Evolutionary conservation across 2,329 filamentous ascomycete species (phyloP).

Genomic region (Lomentospora prolificans): DNA sequence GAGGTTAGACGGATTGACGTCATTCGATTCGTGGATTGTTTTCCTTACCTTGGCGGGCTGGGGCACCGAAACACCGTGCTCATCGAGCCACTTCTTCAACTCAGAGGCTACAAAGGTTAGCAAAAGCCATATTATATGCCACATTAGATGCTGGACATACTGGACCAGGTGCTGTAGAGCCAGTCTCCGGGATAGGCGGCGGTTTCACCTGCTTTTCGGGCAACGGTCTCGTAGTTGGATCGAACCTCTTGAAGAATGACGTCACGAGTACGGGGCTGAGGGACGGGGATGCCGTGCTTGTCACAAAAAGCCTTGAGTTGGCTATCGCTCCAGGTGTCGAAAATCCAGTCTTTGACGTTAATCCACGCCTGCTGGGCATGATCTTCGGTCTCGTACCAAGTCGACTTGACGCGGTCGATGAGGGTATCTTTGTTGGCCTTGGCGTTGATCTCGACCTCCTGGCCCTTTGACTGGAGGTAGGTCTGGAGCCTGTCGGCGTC

Average conservation of each 20-base stretch:
- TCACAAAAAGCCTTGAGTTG: constrained; percentile 90
- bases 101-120: constrained; percentile 55
- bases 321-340: constrained; percentile 91
- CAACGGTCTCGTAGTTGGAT: constrained; percentile 68
- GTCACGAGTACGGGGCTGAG: constrained; percentile 80
- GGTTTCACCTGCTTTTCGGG: constrained; percentile 67
- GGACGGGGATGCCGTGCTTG: constrained; percentile 74
- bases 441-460: constrained; percentile 57
- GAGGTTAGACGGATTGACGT: constrained; percentile 12
- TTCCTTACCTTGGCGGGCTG: constrained; percentile 56
- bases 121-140: neutral
- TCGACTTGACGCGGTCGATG: constrained; percentile 56
- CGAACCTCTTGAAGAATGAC: constrained; percentile 68
- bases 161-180: constrained; percentile 81
- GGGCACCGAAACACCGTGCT: constrained; percentile 73
- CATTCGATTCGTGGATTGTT: accelerated
- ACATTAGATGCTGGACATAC: constrained; percentile 13
- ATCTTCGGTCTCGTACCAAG: constrained; percentile 73
- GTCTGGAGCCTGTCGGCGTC: constrained; percentile 56
- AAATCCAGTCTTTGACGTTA: constrained; percentile 79
- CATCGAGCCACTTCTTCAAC: constrained; percentile 86
- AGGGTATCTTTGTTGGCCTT: constrained; percentile 61
- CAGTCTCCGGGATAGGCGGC: constrained; percentile 86
- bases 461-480: constrained; percentile 62
- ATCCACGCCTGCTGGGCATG: constrained; percentile 62